A percentile compares a stretch with the other conserved stretches of the same genome.
Conservation (phyloP, 2,329 filamentous ascomycete species). For the Xylariaceae sp. region DNA sequence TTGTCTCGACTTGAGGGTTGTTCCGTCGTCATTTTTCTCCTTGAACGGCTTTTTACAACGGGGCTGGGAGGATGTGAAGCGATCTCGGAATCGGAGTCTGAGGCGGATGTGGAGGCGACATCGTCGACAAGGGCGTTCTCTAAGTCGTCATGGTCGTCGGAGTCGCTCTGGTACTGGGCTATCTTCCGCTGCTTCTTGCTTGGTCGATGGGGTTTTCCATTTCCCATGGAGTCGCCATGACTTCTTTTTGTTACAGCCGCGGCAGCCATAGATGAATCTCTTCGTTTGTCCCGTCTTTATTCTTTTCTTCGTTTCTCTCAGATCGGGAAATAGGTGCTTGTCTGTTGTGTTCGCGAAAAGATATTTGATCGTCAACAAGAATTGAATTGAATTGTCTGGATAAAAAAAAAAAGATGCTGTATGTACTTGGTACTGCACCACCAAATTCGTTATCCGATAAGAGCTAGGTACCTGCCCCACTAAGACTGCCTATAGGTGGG, state of each 20-base stretch:
- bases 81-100: constrained; percentile 32
- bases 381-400: too few relatives aligned
- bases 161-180: constrained; percentile 50
- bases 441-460: too few relatives aligned
- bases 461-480: too few relatives aligned
- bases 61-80: constrained; percentile 26
- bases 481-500: too few relatives aligned
- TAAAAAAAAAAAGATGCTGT: too few relatives aligned
- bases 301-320: too few relatives aligned
- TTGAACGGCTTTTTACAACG: constrained; percentile 1
- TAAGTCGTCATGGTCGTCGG: constrained; percentile 56
- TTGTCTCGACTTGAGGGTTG: too few relatives aligned
- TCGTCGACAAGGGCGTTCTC: constrained; percentile 52
- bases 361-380: too few relatives aligned
- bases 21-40: constrained; percentile 1
- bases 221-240: constrained; percentile 26
- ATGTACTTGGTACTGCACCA: too few relatives aligned
- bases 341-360: too few relatives aligned
- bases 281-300: too few relatives aligned
- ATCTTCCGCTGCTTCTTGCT: constrained; percentile 50
- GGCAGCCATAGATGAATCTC: constrained; percentile 27
- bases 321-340: too few relatives aligned
- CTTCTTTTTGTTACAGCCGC: constrained; percentile 27
- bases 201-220: constrained; percentile 35
- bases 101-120: constrained; percentile 32